Percentiles rank a stretch among this genome's conserved stretches.
These are phyloP conservation scores for Areca catechu DNA, from an alignment of 176 grass and related monocot species.

Conservation along the genomic window DNA sequence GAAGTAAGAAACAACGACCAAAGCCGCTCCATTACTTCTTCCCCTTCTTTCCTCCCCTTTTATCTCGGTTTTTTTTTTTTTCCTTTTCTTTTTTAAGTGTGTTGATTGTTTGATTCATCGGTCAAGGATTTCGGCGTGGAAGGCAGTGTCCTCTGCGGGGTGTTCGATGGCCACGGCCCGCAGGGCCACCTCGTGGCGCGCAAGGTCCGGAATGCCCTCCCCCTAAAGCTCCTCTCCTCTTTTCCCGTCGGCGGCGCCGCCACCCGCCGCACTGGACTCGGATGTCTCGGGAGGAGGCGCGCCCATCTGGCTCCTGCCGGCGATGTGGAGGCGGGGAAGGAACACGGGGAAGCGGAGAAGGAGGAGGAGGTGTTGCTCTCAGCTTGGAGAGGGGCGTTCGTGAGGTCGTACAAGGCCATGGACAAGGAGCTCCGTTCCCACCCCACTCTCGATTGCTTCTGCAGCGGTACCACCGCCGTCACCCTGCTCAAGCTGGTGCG, in stretches of 20 bases:
- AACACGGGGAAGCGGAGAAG: background rate
- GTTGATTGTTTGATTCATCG: conserved; percentile 6
- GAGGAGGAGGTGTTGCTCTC: conserved; percentile 18
- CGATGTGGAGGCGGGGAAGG: no score
- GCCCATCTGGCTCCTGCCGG: background rate
- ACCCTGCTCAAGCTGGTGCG: conserved; percentile 78
- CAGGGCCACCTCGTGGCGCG: conserved; percentile 84
- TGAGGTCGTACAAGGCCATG: conserved; percentile 72
- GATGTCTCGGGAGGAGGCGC: background rate
- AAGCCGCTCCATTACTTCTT: no score
- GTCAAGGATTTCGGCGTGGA: conserved; percentile 46
- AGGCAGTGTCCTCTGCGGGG: conserved; percentile 69
- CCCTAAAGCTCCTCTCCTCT: conserved; percentile 64
- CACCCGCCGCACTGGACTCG: background rate
- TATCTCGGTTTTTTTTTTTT: background rate
- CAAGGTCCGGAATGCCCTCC: conserved; percentile 65
- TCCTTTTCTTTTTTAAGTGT: background rate
- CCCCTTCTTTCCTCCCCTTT: background rate
- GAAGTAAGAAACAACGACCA: conserved; percentile 43
- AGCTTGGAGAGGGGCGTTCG: conserved; percentile 69
- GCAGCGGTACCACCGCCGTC: conserved; percentile 88
- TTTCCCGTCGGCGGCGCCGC: conserved; percentile 29
- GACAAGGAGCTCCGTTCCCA: conserved; percentile 90
- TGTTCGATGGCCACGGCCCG: conserved; percentile 95
- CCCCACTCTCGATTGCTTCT: conserved; percentile 66